phyloP scores from a whole-genome alignment of 2,329 filamentous ascomycete genomes.

The Cladophialophora psammophila region DNA sequence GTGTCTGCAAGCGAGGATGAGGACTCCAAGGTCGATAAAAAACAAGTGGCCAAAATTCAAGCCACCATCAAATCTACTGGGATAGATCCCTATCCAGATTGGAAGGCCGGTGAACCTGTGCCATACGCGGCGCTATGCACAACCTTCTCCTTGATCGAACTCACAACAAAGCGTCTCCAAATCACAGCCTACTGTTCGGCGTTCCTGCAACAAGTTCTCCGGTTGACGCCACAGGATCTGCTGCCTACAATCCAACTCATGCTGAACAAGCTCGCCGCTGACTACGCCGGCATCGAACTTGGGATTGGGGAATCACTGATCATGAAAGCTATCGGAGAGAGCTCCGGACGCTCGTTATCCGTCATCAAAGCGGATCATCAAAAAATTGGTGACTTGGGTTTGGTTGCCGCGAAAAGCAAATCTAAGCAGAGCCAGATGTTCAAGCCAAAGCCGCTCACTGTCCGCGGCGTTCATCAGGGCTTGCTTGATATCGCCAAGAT shows the following conservation, averaged over 20 bases:
- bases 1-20: constrained; percentile 61
- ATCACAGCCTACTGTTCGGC: constrained; percentile 89
- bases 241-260: constrained; percentile 90
- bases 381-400: constrained; percentile 91
- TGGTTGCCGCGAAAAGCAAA: constrained; percentile 94
- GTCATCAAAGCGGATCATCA: constrained; percentile 96
- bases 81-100: constrained; percentile 92
- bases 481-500: constrained; percentile 88
- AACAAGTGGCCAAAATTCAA: constrained; percentile 82
- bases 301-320: constrained; percentile 98
- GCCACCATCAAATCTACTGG: constrained; percentile 71
- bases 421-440: constrained; percentile 98
- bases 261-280: constrained; percentile 97
- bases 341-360: constrained; percentile 83
- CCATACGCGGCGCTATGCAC: constrained; percentile 94
- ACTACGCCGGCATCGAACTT: constrained; percentile 94
- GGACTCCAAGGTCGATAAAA: constrained; percentile 74
- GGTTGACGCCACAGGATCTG: constrained; percentile 86
- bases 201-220: constrained; percentile 92
- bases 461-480: constrained; percentile 85
- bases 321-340: constrained; percentile 98
- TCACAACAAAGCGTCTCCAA: constrained; percentile 88
- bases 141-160: constrained; percentile 92
- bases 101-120: constrained; percentile 85
- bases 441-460: constrained; percentile 89